Conservation (phyloP, 805 yeast genomes). For the Kodamaea fukazawae region DNA sequence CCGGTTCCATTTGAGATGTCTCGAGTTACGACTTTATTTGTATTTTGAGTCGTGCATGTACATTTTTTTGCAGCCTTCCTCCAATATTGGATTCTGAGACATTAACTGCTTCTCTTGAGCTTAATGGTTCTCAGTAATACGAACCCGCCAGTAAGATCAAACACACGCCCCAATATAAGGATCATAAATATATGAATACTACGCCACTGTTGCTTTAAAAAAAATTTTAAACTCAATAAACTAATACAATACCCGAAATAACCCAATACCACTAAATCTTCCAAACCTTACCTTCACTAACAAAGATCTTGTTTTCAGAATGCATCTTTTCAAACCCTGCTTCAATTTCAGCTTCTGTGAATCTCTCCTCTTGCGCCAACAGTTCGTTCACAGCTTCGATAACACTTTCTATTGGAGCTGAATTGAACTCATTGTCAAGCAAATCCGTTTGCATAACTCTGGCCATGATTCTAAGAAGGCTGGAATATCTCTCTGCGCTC, state of each 20-base stretch:
- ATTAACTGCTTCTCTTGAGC: too few relatives aligned
- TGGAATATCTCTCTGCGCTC: conserved; percentile 31
- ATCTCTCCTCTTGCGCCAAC: conserved; percentile 40
- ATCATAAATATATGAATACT: too few relatives aligned
- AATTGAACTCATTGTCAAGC: conserved; percentile 30
- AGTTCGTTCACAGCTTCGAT: conserved; percentile 31
- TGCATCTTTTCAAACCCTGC: conserved; percentile 34
- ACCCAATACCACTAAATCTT: conserved; percentile 21
- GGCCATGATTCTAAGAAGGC: conserved; percentile 31
- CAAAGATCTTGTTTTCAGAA: conserved; percentile 34
- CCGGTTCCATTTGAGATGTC: conserved; percentile 5
- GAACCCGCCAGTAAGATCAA: too few relatives aligned
- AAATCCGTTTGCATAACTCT: conserved; percentile 30
- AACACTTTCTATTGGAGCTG: conserved; percentile 33
- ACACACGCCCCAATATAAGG: too few relatives aligned
- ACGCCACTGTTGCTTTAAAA: too few relatives aligned
- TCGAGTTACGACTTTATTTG: too few relatives aligned
- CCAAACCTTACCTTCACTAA: conserved; percentile 41
- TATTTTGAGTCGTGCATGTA: conserved; percentile 2
- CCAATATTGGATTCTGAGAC: too few relatives aligned
- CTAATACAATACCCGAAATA: conserved; percentile 5
- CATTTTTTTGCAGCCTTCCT: conserved; percentile 5
- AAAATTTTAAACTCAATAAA: background rate
- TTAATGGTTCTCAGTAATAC: too few relatives aligned
- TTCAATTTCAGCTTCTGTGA: conserved; percentile 27